Conservation (phyloP, 2,329 filamentous ascomycete genomes). For the Calonectria leucothoes region DNA sequence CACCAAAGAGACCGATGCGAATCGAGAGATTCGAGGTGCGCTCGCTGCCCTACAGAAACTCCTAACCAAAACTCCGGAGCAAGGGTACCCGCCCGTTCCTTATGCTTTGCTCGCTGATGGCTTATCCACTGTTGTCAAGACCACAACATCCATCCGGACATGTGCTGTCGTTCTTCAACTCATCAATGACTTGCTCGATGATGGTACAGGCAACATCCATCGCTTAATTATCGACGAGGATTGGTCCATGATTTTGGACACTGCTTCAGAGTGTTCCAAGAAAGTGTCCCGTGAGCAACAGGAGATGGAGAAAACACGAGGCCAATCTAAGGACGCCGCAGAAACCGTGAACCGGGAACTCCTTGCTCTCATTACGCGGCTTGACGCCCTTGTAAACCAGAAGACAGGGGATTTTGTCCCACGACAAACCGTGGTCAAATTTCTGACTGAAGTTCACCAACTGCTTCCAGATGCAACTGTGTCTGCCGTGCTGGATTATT, state of each 20-base stretch:
- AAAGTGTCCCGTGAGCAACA: constrained; percentile 37
- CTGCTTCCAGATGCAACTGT: constrained; percentile 74
- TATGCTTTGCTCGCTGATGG: constrained; percentile 70
- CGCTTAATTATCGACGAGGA: constrained; percentile 72
- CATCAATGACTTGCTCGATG: constrained; percentile 67
- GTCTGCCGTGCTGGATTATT: constrained; percentile 74
- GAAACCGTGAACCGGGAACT: constrained; percentile 57
- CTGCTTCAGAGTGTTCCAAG: constrained; percentile 67
- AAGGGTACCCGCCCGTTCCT: constrained; percentile 70
- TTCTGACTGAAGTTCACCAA: constrained; percentile 72
- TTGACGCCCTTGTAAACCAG: constrained; percentile 60
- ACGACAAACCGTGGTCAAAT: constrained; percentile 73
- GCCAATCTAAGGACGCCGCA: constrained; percentile 47
- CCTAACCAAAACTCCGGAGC: constrained; percentile 67
- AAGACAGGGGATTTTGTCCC: constrained; percentile 69
- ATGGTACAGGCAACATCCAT: constrained; percentile 64
- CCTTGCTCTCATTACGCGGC: constrained; percentile 56
- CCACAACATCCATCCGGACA: constrained; percentile 58
- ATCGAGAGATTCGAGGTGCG: constrained; percentile 70
- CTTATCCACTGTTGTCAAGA: constrained; percentile 61
- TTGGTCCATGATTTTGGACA: constrained; percentile 71
- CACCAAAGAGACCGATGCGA: constrained; percentile 62
- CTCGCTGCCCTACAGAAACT: constrained; percentile 73
- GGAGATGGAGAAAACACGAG: constrained; percentile 40
- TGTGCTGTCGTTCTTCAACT: constrained; percentile 61